Percentiles rank a stretch among this genome's conserved stretches.
phyloP scores from a whole-genome alignment of 2,329 filamentous ascomycete species.

The Trichoderma breve region DNA sequence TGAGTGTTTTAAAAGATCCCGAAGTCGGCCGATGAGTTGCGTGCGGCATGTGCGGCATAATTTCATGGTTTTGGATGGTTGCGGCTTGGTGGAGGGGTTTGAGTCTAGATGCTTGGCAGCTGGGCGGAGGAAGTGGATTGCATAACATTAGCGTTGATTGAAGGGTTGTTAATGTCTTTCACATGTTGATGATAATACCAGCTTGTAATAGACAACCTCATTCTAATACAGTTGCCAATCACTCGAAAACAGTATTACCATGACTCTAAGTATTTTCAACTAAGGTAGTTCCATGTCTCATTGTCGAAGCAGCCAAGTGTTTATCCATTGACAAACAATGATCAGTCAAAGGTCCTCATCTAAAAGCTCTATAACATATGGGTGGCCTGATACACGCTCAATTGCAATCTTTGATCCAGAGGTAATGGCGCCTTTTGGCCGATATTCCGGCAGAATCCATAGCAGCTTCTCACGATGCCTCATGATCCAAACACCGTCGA shows the following conservation, averaged over 20 bases:
- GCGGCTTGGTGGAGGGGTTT: neutral
- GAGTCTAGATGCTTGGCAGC: neutral
- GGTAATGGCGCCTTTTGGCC: fast-evolving
- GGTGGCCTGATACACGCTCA: fast-evolving
- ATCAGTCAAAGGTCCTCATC: neutral
- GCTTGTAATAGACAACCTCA: too few relatives aligned
- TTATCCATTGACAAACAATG: neutral
- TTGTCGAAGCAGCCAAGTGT: neutral
- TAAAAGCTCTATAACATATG: neutral
- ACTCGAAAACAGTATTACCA: neutral
- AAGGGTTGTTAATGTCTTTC: neutral
- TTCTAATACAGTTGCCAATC: too few relatives aligned
- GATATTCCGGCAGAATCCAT: neutral
- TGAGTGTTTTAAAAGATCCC: neutral
- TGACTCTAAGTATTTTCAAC: too few relatives aligned
- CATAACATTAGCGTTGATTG: neutral
- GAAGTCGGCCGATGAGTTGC: neutral
- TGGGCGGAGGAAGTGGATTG: neutral
- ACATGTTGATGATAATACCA: neutral
- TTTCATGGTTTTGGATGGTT: neutral
- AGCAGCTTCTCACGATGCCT: neutral
- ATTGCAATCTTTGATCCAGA: neutral
- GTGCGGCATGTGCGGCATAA: conserved; percentile 5
- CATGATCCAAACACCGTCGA: neutral
- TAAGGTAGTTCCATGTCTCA: neutral